A percentile compares a stretch with the other conserved stretches of the same genome.
Evolutionary conservation across 2,329 filamentous ascomycete species (phyloP).

Genomic region (Aspergillus sclerotialis): DNA sequence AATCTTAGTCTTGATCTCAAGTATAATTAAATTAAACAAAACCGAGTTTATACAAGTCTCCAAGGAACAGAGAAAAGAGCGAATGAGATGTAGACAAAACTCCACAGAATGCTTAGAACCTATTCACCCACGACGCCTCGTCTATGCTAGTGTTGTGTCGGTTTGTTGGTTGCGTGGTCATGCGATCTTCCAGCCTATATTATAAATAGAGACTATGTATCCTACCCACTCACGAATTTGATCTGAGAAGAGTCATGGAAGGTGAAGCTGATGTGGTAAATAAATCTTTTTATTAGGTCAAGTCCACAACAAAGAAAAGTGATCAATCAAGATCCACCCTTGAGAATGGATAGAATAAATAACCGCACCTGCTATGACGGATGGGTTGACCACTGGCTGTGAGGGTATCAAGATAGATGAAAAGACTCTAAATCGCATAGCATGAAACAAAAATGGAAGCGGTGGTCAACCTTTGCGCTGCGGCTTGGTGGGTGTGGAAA

Average conservation of each 20-base stretch:
- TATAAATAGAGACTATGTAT: no score
- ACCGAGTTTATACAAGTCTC: not conserved
- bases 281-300: no score
- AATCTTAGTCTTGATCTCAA: no score
- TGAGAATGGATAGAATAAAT: no score
- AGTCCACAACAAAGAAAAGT: no score
- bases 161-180: no score
- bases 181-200: no score
- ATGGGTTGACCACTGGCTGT: constrained; percentile 15
- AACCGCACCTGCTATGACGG: constrained; percentile 9
- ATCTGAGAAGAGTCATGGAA: no score
- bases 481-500: constrained; percentile 1
- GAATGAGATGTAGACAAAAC: constrained; percentile 11
- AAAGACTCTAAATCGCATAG: constrained; percentile 16
- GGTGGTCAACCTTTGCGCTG: not conserved
- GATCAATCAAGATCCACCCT: constrained; percentile 9
- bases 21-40: not conserved
- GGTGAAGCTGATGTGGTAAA: no score
- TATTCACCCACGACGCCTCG: constrained; percentile 22
- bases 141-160: constrained; percentile 28
- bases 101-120: constrained; percentile 19
- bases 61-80: constrained; percentile 5
- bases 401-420: constrained; percentile 26
- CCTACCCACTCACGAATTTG: no score
- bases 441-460: not conserved